Base-by-base conservation (phyloP, 2,329 filamentous ascomycete genomes). In the Fusarium tupiense region DNA sequence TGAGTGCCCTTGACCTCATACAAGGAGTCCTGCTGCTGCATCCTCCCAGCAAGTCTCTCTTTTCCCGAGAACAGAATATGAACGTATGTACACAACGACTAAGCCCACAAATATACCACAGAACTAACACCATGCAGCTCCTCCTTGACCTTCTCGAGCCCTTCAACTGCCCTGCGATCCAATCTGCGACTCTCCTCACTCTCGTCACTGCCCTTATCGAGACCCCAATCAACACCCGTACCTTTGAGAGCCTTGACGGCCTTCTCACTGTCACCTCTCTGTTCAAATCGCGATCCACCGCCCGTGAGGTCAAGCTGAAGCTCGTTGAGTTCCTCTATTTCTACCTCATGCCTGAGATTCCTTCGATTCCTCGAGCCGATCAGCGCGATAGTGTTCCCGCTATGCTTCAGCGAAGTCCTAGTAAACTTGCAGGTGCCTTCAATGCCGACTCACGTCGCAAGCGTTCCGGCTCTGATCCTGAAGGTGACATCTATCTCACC, bases 311-410 rank as follows among this genome's bases (percentile, higher is more conserved):
- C 75, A 98, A 98, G 85, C 90, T 98, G 80, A 96, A 97, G 83
- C 90, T 97, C n/a, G 92, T 98, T 76, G 96, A 98, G 83, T 98
- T 98, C 81, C 86, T 99, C 59, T 98, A 98, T 86, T 98, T 98
- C 84, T 99, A 98, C 83, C 91, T 99, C 77, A 98, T 98, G 92
- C 95, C 96, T 58, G 96, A 99, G 84, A 90, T 90, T 1, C 91
- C 88, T 50, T 85, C 88, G 26, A 88, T 88, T 71, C 88, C 89
- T 10, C 84, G 84, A 71, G 85, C 87, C 69, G 84, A 83, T 26
- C 81, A 82, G 58, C 83, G 83, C 57, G 83, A 83, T 67, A 86
- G 85, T 5, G 79, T 87, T 14, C 85, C 88, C 13, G 85, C 83
- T 31, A 86, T 91, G 79, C 83, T 91, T 70, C 90, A 92, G 82